These are phyloP conservation scores for Globisporangium splendens DNA, from an alignment of 352 stramenopile species.

Conservation along the genomic window DNA sequence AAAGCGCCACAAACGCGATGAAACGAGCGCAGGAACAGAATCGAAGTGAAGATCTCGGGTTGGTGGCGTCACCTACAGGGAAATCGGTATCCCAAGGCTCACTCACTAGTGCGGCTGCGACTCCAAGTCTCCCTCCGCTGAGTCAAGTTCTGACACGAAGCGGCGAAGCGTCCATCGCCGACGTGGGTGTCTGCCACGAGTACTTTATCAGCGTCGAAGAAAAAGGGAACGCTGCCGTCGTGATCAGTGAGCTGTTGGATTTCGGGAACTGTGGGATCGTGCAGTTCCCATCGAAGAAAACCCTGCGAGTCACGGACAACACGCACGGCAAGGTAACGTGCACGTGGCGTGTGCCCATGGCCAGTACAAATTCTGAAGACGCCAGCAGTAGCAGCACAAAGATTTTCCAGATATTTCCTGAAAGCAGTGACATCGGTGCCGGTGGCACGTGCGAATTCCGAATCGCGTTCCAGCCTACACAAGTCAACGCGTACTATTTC, in stretches of 20 bases:
- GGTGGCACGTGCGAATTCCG: conserved; percentile 74
- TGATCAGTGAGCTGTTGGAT: conserved; percentile 48
- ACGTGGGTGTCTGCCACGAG: conserved; percentile 77
- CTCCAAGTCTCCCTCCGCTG: conserved; percentile 11
- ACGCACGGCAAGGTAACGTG: conserved; percentile 86
- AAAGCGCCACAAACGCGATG: neutral
- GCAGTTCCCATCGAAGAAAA: conserved; percentile 62
- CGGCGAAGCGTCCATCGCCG: conserved; percentile 70
- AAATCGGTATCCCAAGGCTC: neutral
- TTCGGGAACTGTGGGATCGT: conserved; percentile 73
- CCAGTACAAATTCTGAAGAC: conserved; percentile 10
- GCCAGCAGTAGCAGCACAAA: conserved; percentile 3
- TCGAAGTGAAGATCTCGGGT: conserved; percentile 6
- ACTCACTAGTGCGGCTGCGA: neutral
- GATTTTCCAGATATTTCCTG: conserved; percentile 74
- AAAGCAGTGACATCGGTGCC: conserved; percentile 73
- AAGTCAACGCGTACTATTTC: conserved; percentile 88
- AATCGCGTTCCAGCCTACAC: conserved; percentile 75
- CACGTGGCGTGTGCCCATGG: conserved; percentile 56
- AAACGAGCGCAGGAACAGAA: conserved; percentile 1
- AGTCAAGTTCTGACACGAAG: conserved; percentile 74
- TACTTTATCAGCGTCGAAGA: conserved; percentile 79
- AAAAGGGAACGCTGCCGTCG: conserved; percentile 47
- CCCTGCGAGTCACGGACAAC: conserved; percentile 80
- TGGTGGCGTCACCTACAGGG: neutral